A percentile compares a stretch with the other conserved stretches of the same genome.
phyloP scores from a whole-genome alignment of 2,329 filamentous ascomycete species.

The Monilinia polystroma region DNA sequence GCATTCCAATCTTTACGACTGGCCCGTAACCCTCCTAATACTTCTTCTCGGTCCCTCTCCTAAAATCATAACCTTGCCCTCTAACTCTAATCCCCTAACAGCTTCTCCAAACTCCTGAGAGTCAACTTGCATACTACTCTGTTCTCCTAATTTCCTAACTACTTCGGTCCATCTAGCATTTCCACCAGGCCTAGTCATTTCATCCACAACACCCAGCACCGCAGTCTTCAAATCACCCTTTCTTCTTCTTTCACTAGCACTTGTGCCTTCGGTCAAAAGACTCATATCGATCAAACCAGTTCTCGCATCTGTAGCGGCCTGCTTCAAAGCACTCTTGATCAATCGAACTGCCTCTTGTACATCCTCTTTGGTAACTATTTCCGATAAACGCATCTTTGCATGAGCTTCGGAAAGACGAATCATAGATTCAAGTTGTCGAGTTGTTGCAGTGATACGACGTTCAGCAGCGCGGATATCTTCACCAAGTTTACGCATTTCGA shows the following conservation, averaged over 20 bases:
- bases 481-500: constrained; percentile 92
- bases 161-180: constrained; percentile 78
- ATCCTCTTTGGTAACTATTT: constrained; percentile 73
- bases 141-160: constrained; percentile 68
- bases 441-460: constrained; percentile 96
- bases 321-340: constrained; percentile 92
- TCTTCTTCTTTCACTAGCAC: constrained; percentile 77
- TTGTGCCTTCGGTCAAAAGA: constrained; percentile 90
- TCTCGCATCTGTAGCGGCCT: constrained; percentile 89
- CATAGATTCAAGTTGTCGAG: constrained; percentile 95
- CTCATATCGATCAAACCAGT: constrained; percentile 96
- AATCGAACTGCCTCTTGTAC: constrained; percentile 88
- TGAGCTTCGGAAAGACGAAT: constrained; percentile 95
- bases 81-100: constrained; percentile 75
- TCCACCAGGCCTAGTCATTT: constrained; percentile 67
- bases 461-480: constrained; percentile 83
- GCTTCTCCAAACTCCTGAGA: constrained; percentile 79
- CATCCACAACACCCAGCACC: constrained; percentile 72
- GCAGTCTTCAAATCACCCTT: constrained; percentile 83
- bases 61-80: constrained; percentile 75
- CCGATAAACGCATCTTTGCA: constrained; percentile 90
- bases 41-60: constrained; percentile 83
- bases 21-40: constrained; percentile 71
- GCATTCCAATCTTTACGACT: constrained; percentile 38
- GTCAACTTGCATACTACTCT: constrained; percentile 70